phyloP scores from a whole-genome alignment of 1,139 yeast genomes.

The Taphrina deformans region DNA sequence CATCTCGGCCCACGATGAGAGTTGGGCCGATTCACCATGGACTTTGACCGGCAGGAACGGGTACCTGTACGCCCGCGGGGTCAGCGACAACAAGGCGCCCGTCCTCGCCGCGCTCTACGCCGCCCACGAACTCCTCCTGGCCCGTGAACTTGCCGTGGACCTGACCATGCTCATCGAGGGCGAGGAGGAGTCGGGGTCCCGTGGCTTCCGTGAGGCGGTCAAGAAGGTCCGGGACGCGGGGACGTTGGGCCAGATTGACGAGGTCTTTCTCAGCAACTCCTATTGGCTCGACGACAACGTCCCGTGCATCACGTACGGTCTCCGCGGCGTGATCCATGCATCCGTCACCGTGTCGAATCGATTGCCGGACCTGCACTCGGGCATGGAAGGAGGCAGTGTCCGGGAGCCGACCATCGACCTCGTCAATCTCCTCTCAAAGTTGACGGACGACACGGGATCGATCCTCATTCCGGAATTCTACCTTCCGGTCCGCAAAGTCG shows the following conservation, averaged over 20 bases:
- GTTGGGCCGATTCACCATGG: conserved; percentile 83
- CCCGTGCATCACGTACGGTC: conserved; percentile 91
- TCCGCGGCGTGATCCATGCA: conserved; percentile 85
- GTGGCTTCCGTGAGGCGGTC: conserved; percentile 74
- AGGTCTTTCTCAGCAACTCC: conserved; percentile 86
- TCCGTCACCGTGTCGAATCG: conserved; percentile 68
- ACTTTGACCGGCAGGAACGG: conserved; percentile 75
- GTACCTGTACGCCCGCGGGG: conserved; percentile 86
- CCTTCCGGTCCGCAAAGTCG: conserved; percentile 60
- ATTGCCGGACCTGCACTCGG: conserved; percentile 88
- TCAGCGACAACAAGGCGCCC: conserved; percentile 94
- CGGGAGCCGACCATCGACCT: conserved; percentile 89
- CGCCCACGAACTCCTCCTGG: conserved; percentile 67
- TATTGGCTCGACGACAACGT: conserved; percentile 88
- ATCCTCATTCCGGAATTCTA: conserved; percentile 71
- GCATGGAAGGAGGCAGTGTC: conserved; percentile 91
- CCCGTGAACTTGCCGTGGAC: conserved; percentile 61
- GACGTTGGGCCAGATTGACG: conserved; percentile 69
- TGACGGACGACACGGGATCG: conserved; percentile 58
- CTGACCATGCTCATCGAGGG: conserved; percentile 87
- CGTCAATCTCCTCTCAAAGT: conserved; percentile 64
- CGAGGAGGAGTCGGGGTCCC: conserved; percentile 91
- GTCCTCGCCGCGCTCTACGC: conserved; percentile 84
- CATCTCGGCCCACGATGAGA: conserved; percentile 63
- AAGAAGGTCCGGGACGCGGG: conserved; percentile 49